Conservation (phyloP, 148 eudicot species). For the Pharnaceum exiguum region DNA sequence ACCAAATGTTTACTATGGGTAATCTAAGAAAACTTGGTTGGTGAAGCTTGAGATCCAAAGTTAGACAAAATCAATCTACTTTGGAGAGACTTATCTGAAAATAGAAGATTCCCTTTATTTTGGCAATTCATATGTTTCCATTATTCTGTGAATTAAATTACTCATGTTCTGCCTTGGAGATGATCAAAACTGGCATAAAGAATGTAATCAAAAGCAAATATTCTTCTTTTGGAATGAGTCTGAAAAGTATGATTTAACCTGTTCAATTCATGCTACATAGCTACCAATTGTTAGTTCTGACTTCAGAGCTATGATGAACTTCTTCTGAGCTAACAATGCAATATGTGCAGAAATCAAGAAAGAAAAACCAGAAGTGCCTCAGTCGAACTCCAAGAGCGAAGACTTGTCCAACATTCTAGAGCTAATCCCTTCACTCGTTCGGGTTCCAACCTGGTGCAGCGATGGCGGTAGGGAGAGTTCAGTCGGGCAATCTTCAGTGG, state of each 20-base stretch:
- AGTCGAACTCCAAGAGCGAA: slow-evolving; percentile 35
- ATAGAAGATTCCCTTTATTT: not conserved
- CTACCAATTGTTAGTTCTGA: no score
- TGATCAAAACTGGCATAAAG: no score
- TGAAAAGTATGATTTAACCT: no score
- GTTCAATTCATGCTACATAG: no score
- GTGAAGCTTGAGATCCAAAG: not conserved
- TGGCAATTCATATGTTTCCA: not conserved
- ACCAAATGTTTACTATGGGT: not conserved
- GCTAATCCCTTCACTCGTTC: slow-evolving; percentile 48
- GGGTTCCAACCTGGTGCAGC: slow-evolving; percentile 51
- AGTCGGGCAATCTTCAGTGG: slow-evolving; percentile 26
- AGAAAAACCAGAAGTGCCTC: slow-evolving; percentile 28
- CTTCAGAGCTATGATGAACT: no score
- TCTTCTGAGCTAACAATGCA: no score
- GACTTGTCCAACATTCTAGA: slow-evolving; percentile 66
- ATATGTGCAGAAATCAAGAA: slow-evolving; percentile 25
- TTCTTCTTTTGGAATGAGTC: no score
- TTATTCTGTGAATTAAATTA: not conserved
- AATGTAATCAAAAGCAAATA: no score
- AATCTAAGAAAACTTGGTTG: not conserved
- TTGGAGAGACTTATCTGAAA: not conserved
- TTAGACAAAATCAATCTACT: not conserved
- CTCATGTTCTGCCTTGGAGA: no score
- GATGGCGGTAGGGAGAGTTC: slow-evolving; percentile 28